A percentile compares a stretch with the other conserved stretches of the same genome.
Evolutionary conservation across 192 early-diverging fungal species (phyloP).

Genomic region (Coemansia sp.): DNA sequence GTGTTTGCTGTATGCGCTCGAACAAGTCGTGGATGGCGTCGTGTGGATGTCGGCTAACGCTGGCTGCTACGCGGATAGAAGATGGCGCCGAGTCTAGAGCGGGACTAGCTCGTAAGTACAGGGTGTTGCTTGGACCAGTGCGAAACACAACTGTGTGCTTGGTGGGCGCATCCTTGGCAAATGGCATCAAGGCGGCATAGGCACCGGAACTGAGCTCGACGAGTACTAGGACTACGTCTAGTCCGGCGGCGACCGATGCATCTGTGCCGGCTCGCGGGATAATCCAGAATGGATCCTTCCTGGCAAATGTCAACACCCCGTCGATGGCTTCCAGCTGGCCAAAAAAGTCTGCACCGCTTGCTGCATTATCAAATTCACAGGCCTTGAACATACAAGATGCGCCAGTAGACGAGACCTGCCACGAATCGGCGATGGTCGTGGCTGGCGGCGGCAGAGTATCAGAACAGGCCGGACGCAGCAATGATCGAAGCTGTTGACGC

Average conservation of each 20-base stretch:
- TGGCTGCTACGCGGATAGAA: conserved; percentile 28
- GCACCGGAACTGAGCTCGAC: conserved; percentile 18
- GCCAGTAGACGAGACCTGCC: conserved; percentile 19
- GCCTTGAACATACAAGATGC: conserved; percentile 36
- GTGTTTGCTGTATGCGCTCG: conserved; percentile 20
- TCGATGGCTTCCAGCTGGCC: conserved; percentile 24
- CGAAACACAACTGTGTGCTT: conserved; percentile 10
- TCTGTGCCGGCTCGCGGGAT: conserved; percentile 17
- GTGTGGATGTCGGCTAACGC: conserved; percentile 19
- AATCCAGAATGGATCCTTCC: conserved; percentile 44
- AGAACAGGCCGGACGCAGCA: background rate
- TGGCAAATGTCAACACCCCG: conserved; percentile 35
- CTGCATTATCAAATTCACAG: background rate
- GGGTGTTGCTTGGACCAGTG: background rate
- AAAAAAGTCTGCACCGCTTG: background rate
- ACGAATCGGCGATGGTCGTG: conserved; percentile 28
- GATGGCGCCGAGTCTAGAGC: background rate
- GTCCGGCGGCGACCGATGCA: background rate
- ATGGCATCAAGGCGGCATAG: conserved; percentile 36
- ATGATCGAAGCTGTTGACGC: conserved; percentile 29
- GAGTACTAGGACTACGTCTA: conserved; percentile 24
- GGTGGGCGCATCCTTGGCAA: background rate
- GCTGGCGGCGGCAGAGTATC: background rate
- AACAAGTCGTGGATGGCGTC: conserved; percentile 27
- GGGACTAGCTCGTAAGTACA: background rate